Percentiles rank a stretch among this genome's conserved stretches.
Evolutionary conservation across 805 yeast species (phyloP).

Genomic region (Candida maltosa): DNA sequence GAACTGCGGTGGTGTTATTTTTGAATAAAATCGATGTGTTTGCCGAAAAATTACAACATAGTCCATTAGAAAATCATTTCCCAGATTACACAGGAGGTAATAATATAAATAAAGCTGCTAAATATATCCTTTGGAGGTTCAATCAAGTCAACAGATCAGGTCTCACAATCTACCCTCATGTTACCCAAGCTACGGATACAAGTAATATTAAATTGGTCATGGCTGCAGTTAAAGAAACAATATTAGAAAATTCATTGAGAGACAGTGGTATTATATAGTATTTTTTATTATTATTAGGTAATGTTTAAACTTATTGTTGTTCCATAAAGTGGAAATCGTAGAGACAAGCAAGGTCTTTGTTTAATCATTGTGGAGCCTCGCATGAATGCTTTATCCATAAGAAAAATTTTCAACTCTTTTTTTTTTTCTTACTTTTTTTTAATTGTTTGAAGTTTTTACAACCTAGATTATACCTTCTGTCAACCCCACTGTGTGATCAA

Average conservation of each 20-base stretch:
- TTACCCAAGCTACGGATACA: conserved; percentile 93
- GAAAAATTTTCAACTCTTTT: too few relatives aligned
- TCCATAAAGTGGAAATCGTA: too few relatives aligned
- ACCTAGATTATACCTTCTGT: too few relatives aligned
- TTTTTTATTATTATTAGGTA: too few relatives aligned
- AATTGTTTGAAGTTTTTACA: too few relatives aligned
- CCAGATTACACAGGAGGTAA: conserved; percentile 91
- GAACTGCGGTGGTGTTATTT: conserved; percentile 82
- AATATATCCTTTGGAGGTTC: conserved; percentile 87
- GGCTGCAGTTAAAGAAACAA: conserved; percentile 79
- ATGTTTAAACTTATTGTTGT: too few relatives aligned
- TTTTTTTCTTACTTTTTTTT: too few relatives aligned
- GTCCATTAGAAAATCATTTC: conserved; percentile 79
- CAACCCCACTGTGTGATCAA: too few relatives aligned
- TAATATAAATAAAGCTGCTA: conserved; percentile 86
- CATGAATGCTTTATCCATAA: too few relatives aligned
- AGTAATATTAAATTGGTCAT: conserved; percentile 82
- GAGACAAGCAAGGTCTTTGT: too few relatives aligned
- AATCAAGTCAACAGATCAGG: conserved; percentile 81
- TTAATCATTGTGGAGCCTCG: too few relatives aligned
- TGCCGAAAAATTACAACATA: conserved; percentile 75
- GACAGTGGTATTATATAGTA: conserved; percentile 66
- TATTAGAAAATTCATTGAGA: conserved; percentile 69
- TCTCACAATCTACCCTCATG: conserved; percentile 80
- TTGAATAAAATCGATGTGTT: conserved; percentile 88